Evolutionary conservation across 805 yeast genomes (phyloP), one percentile per base, ranked within the genome.

Genomic region (Metschnikowia aberdeeniae): DNA sequence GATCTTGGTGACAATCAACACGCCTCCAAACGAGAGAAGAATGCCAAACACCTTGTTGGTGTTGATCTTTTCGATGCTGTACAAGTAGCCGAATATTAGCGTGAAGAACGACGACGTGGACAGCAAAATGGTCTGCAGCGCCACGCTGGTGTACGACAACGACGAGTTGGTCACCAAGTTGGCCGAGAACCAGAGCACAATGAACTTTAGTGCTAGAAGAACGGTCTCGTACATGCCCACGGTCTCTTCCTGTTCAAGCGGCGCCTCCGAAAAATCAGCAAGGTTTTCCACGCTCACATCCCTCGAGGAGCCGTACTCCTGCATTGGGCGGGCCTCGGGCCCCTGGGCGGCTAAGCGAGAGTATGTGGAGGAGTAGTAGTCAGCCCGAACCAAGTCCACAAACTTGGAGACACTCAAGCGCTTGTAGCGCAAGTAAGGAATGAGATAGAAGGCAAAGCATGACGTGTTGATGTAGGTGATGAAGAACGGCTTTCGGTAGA

Each of bases 101-200:
- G 99, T 93, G 77, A 93, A 93, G 61, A 93, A 89, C 6, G 96
- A 86, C 5, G 95, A 84, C 0, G 98, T 90, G 31, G 97, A 86
- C 13, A 96, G 86, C 33, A 93, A 67, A 20, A 93, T 92, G 3
- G 98, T 93, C 58, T 95, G 97, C 11, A 93, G 84, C 2, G 96
- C 95, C 17, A 93, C 99, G 10, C 90, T 82, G 0, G 99, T 93
- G 63, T 84, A 93, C 20, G 85, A 77, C 42, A 93, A 71, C 17
- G 95, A 82, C 0, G 96, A 88, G 64, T 93, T 93, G 28, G 93
- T 54, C 45, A 87, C 84, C 52, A 90, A 73, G 63, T 93, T 93
- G 3, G 98, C 95, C 13, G 82, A 49, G 60, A 88, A 93, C 99
- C 99, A 93, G 35, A 93, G 69, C 3, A 86, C 66, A 51, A 95